A percentile compares a stretch with the other conserved stretches of the same genome.
Evolutionary conservation across 495 filamentous ascomycete genomes (phyloP).

Genomic region (Aspergillus conjunctus): DNA sequence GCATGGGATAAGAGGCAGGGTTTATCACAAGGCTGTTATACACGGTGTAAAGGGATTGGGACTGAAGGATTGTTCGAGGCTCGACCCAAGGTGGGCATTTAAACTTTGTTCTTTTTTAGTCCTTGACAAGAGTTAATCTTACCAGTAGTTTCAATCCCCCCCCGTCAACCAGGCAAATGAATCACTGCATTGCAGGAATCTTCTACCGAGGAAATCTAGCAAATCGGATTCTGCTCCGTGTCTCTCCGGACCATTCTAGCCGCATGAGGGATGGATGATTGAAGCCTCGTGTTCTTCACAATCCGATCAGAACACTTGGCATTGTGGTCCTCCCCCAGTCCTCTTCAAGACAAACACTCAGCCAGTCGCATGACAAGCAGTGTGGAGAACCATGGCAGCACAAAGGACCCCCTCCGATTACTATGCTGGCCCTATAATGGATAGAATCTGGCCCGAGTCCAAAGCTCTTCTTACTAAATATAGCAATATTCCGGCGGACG

Average conservation of each 20-base stretch:
- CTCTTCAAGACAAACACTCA: neutral
- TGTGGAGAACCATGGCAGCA: neutral
- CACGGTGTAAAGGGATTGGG: too few relatives aligned
- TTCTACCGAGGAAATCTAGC: too few relatives aligned
- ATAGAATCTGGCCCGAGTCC: conserved; percentile 1
- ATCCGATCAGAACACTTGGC: neutral
- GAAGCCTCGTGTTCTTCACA: neutral
- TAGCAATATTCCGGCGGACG: neutral
- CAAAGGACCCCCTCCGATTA: conserved; percentile 1
- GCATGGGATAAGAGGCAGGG: too few relatives aligned
- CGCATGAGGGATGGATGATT: neutral
- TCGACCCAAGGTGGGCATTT: too few relatives aligned
- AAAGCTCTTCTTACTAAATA: neutral
- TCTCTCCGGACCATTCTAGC: neutral
- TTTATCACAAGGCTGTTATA: too few relatives aligned
- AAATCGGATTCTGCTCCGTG: neutral
- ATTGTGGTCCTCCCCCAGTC: neutral
- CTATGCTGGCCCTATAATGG: neutral
- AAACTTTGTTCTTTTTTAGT: too few relatives aligned
- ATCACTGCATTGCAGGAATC: too few relatives aligned
- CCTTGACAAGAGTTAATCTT: too few relatives aligned
- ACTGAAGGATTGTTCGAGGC: too few relatives aligned
- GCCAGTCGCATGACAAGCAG: neutral
- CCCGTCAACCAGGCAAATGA: too few relatives aligned
- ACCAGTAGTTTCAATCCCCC: too few relatives aligned